These are phyloP conservation scores for Triticum monococcum DNA, from an alignment of 176 grass and related monocot species.

Conservation along the genomic window DNA sequence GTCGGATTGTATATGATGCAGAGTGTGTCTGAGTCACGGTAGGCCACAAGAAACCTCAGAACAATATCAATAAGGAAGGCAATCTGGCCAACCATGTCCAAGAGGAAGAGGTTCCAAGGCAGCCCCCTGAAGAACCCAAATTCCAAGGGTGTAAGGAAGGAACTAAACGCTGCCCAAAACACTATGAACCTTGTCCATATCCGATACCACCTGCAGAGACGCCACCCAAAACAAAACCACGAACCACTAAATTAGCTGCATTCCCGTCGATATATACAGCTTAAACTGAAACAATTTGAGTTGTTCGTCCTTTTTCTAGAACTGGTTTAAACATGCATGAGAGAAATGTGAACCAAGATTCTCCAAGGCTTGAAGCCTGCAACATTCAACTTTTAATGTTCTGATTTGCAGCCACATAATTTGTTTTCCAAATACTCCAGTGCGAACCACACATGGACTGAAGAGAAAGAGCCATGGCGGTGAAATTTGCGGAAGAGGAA, in stretches of 20 bases:
- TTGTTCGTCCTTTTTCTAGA: background rate
- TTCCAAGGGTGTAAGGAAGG: constrained; percentile 90
- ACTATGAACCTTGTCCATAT: constrained; percentile 82
- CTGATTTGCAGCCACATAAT: background rate
- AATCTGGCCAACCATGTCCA: constrained; percentile 76
- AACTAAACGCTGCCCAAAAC: constrained; percentile 77
- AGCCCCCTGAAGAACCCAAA: constrained; percentile 96
- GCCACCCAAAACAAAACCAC: background rate
- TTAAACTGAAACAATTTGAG: background rate
- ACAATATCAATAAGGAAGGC: constrained; percentile 81
- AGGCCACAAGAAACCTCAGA: constrained; percentile 69
- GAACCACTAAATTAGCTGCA: background rate
- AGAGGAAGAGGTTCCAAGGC: constrained; percentile 66
- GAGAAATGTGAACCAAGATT: background rate
- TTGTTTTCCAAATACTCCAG: background rate
- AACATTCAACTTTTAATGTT: background rate
- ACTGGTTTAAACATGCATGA: background rate
- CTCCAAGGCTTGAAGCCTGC: background rate
- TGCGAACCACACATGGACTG: no score
- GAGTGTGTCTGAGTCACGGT: constrained; percentile 74
- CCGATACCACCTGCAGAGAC: constrained; percentile 61
- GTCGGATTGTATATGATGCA: constrained; percentile 47
- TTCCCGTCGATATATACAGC: background rate
- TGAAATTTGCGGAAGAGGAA: background rate
- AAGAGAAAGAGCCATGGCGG: no score